Evolutionary conservation across 2,329 filamentous ascomycete genomes (phyloP), one percentile per base, ranked within the genome.

Genomic region (Ceratocystis cubensis): DNA sequence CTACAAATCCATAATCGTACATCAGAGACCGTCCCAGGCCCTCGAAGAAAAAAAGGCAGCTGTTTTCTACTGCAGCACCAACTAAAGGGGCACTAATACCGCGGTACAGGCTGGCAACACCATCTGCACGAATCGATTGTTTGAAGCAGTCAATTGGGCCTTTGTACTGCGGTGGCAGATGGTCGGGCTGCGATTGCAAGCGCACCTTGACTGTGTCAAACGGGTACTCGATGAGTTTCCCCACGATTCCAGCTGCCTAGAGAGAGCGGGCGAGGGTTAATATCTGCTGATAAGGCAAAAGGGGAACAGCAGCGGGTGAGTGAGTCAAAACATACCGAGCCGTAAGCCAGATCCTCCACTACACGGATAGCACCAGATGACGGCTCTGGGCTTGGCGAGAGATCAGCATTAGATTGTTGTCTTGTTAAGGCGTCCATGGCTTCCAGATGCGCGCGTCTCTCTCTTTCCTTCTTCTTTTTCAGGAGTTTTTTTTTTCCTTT

Each of bases 181-280:
- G 84, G 75, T 93, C 88, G 44, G 91, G 89, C 75, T 97, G 93
- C n/a, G 93, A 94, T 75, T 99, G 94, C 10, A 99, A 84, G 50
- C 94, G 89, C 68, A 99, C 94, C 78, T 99, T 99, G 75, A 99
- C 87, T 0, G 94, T 99, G 77, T 99, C 94, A 77, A 99, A 99
- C 28, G 94, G 94, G 75, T 96, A 99, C 75, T 99, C 94, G 73
- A 99, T 93, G 75, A 93, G 90, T 79, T 97, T 99, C 69, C 93
- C 93, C 45, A 90, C 86, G 68, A 95, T 84, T 69, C 94, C 94
- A 66, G 93, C 92, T 68, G 84, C 76, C 88, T 91, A 70, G 53
- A 59, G 53, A 56, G 13, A 61, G 22, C n/a, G 46, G 10, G n/a
- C 13, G 3, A 28, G 15, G 17, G 46, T 61, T 28, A 50, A 22